Evolutionary conservation across 805 yeast species (phyloP).

Genomic region (Pichia scutulata): DNA sequence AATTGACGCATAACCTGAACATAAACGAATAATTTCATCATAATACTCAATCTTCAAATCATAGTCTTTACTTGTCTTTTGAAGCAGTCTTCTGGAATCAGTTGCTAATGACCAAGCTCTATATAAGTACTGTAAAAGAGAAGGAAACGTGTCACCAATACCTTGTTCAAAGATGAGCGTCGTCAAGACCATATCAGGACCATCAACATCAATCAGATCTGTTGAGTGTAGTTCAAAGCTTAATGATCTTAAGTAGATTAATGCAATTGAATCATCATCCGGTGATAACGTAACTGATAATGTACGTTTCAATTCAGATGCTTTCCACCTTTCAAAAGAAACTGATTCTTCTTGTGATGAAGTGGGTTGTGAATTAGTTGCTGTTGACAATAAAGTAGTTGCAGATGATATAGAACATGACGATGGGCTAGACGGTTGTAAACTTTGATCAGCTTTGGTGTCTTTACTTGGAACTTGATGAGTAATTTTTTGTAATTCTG

Average conservation of each 20-base stretch:
- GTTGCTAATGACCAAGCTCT: slow-evolving; percentile 37
- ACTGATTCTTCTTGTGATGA: slow-evolving; percentile 2
- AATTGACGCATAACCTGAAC: slow-evolving; percentile 59
- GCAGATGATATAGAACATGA: background rate
- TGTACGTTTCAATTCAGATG: slow-evolving; percentile 29
- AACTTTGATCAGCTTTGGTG: background rate
- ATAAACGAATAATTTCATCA: slow-evolving; percentile 40
- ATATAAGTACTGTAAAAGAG: slow-evolving; percentile 42
- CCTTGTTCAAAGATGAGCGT: slow-evolving; percentile 53
- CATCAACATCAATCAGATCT: slow-evolving; percentile 22
- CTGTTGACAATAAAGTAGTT: background rate
- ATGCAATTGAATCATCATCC: slow-evolving; percentile 15
- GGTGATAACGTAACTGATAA: slow-evolving; percentile 30
- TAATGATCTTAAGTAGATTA: slow-evolving; percentile 19
- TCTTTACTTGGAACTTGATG: background rate
- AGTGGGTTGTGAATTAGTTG: background rate
- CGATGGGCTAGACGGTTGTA: background rate
- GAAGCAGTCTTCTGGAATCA: slow-evolving; percentile 35
- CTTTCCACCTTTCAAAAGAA: slow-evolving; percentile 36
- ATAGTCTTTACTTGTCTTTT: slow-evolving; percentile 33
- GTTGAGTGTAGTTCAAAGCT: slow-evolving; percentile 17
- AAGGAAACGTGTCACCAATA: slow-evolving; percentile 21
- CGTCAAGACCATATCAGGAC: slow-evolving; percentile 45
- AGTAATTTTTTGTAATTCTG: background rate
- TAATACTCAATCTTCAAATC: slow-evolving; percentile 33